Evolutionary conservation across 192 early-diverging fungal species (phyloP).

Genomic region (Linnemannia schmuckeri): DNA sequence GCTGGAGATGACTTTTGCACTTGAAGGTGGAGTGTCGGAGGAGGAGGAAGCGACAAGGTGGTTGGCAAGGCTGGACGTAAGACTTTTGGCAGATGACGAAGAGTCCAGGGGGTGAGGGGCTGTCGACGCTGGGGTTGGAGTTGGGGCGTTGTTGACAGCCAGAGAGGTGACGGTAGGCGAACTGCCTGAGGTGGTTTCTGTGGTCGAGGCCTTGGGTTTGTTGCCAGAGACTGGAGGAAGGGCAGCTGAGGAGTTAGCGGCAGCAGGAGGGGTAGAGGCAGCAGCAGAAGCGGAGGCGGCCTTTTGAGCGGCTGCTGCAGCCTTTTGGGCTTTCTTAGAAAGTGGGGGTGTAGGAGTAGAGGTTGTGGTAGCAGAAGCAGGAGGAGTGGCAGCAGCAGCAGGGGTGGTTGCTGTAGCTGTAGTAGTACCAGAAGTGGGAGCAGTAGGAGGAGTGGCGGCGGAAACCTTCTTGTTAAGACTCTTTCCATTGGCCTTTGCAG

Average conservation of each 20-base stretch:
- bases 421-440: not conserved
- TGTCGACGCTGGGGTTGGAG: not conserved
- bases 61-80: not conserved
- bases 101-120: not conserved
- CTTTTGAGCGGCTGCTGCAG: not conserved
- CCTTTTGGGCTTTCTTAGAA: slow-evolving; percentile 7
- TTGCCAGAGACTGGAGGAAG: slow-evolving; percentile 13
- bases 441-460: not conserved
- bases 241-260: not conserved
- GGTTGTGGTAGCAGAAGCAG: not conserved
- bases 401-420: not conserved
- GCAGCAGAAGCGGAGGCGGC: not conserved
- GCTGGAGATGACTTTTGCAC: slow-evolving; percentile 22
- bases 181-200: not conserved
- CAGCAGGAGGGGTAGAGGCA: no score
- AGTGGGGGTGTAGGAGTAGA: not conserved
- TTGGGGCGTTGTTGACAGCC: not conserved
- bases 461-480: slow-evolving; percentile 1
- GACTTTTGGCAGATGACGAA: not conserved
- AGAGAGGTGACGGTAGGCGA: slow-evolving; percentile 13
- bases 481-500: not conserved
- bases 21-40: slow-evolving; percentile 7
- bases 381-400: slow-evolving; percentile 2
- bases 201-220: not conserved
- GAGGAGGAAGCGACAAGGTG: not conserved